Evolutionary conservation across 2,329 filamentous ascomycete species (phyloP).

Genomic region (Colletotrichum orchidophilum): DNA sequence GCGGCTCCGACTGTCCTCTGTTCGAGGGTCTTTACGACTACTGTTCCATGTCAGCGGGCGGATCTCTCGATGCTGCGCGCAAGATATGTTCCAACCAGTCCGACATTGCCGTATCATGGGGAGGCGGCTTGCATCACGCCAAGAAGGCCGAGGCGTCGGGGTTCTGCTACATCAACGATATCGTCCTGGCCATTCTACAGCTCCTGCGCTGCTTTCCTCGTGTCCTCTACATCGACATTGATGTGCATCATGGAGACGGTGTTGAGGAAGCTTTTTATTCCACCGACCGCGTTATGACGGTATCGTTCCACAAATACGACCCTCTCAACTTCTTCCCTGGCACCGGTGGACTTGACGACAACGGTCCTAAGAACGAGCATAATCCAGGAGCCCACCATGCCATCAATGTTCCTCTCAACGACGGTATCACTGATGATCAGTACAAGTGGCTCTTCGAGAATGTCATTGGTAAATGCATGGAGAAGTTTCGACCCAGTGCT

Average conservation of each 20-base stretch:
- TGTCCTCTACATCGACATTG: constrained; percentile 94
- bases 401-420: constrained; percentile 88
- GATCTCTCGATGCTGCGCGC: constrained; percentile 88
- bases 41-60: constrained; percentile 91
- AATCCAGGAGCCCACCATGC: constrained; percentile 91
- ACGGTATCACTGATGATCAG: constrained; percentile 90
- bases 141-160: constrained; percentile 94
- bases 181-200: constrained; percentile 91
- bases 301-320: constrained; percentile 97
- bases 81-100: constrained; percentile 88
- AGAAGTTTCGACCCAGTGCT: constrained; percentile 86
- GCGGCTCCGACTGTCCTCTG: constrained; percentile 91
- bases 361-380: constrained; percentile 81
- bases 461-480: constrained; percentile 80
- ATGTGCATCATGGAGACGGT: constrained; percentile 91
- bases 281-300: constrained; percentile 88
- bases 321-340: constrained; percentile 86
- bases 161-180: constrained; percentile 99
- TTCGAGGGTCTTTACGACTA: constrained; percentile 97
- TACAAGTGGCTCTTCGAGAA: constrained; percentile 87
- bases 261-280: constrained; percentile 93
- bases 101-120: constrained; percentile 98
- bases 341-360: constrained; percentile 87
- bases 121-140: constrained; percentile 93
- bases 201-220: constrained; percentile 83